Percentiles rank a stretch among this genome's conserved stretches.
These are phyloP conservation scores for Vicia sativa DNA, from an alignment of 306 rosid species.

Conservation along the genomic window DNA sequence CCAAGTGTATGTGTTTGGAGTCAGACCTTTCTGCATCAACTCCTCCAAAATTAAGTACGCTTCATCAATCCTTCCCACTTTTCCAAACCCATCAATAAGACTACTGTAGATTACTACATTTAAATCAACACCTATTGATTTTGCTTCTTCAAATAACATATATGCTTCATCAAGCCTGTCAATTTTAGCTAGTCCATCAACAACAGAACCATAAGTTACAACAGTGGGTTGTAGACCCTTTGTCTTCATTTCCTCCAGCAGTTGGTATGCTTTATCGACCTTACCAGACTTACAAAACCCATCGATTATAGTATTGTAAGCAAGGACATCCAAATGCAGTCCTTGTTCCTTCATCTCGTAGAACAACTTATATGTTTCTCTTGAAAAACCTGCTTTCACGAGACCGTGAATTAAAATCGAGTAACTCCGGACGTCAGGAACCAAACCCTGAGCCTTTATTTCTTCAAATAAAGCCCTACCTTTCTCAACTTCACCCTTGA, in stretches of 20 bases:
- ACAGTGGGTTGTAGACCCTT: conserved; percentile 83
- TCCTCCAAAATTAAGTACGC: conserved; percentile 91
- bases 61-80: conserved; percentile 95
- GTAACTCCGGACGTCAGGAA: conserved; percentile 78
- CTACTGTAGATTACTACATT: conserved; percentile 80
- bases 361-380: conserved; percentile 72
- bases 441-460: conserved; percentile 67
- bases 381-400: conserved; percentile 84
- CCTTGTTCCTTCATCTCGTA: conserved; percentile 90
- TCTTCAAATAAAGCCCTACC: conserved; percentile 85
- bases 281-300: conserved; percentile 94
- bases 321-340: conserved; percentile 73
- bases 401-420: conserved; percentile 88
- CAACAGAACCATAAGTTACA: conserved; percentile 86
- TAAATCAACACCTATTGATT: conserved; percentile 69
- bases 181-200: conserved; percentile 91
- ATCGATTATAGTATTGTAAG: conserved; percentile 77
- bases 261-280: conserved; percentile 88
- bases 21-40: conserved; percentile 84
- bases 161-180: conserved; percentile 97
- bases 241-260: conserved; percentile 87
- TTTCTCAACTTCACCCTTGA: conserved; percentile 80
- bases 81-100: conserved; percentile 92
- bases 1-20: conserved; percentile 84
- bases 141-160: conserved; percentile 96